A percentile compares a stretch with the other conserved stretches of the same genome.
Conservation (phyloP, 768 basidiomycete genomes). For the Suillus tomentosus region DNA sequence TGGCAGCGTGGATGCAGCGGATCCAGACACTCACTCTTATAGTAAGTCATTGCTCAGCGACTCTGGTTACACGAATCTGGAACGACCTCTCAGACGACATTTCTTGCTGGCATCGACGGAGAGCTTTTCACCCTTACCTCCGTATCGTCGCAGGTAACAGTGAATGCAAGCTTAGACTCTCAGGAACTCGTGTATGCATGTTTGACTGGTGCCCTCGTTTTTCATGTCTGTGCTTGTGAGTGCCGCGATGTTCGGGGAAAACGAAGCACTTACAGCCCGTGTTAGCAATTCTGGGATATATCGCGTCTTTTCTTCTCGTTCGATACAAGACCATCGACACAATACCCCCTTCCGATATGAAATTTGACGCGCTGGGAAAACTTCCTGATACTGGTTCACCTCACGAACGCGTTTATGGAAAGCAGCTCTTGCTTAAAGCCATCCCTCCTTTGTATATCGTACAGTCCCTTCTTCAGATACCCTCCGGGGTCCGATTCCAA, state of each 20-base stretch:
- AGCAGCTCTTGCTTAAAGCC: neutral
- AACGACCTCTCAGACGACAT: conserved; percentile 27
- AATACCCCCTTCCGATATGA: neutral
- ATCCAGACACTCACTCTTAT: conserved; percentile 31
- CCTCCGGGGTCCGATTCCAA: neutral
- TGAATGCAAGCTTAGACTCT: conserved; percentile 6
- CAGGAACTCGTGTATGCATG: conserved; percentile 32
- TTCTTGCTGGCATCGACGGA: conserved; percentile 31
- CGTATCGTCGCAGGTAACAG: conserved; percentile 24
- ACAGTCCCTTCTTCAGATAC: neutral
- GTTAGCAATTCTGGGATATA: conserved; percentile 29
- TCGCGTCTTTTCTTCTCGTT: conserved; percentile 31
- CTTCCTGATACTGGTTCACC: neutral
- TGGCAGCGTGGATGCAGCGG: conserved; percentile 28
- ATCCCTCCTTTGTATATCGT: neutral
- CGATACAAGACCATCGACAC: conserved; percentile 28
- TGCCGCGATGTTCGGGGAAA: neutral
- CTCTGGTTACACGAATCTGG: conserved; percentile 1
- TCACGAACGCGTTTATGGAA: too few relatives aligned
- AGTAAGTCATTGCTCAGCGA: conserved; percentile 15
- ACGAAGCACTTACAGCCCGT: neutral
- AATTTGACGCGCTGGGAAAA: neutral
- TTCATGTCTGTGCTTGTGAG: conserved; percentile 33
- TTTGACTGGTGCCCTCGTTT: conserved; percentile 33
- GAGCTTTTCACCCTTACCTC: conserved; percentile 29